phyloP scores from a whole-genome alignment of 345 rosid species.

The Euphorbia tirucalli region DNA sequence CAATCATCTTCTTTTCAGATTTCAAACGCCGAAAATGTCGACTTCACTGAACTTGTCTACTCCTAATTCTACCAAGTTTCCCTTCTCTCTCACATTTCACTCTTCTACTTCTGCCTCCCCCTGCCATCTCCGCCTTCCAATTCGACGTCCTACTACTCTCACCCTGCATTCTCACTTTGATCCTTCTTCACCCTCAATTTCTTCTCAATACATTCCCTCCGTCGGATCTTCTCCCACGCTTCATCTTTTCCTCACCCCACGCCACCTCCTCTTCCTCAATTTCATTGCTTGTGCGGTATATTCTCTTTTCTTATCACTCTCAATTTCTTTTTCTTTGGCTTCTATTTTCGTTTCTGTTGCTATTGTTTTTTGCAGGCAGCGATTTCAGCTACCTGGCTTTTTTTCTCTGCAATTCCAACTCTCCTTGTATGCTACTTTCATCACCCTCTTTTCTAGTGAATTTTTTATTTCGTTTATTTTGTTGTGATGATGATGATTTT shows the following conservation, averaged over 20 bases:
- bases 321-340: neutral
- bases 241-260: conserved; percentile 56
- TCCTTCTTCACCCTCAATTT: conserved; percentile 27
- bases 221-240: conserved; percentile 50
- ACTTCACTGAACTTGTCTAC: neutral
- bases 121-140: conserved; percentile 22
- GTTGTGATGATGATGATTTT: neutral
- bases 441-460: neutral
- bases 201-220: conserved; percentile 44
- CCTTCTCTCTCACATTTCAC: neutral
- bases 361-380: conserved; percentile 51
- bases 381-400: conserved; percentile 76
- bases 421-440: conserved; percentile 50
- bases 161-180: conserved; percentile 27
- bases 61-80: neutral
- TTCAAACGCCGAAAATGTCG: neutral
- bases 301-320: neutral
- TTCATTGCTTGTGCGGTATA: conserved; percentile 65
- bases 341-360: neutral
- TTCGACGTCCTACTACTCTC: conserved; percentile 23
- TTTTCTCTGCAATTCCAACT: conserved; percentile 81
- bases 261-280: conserved; percentile 59
- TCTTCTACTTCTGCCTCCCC: conserved; percentile 20
- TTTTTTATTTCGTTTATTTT: neutral
- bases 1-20: too few relatives aligned